Base-by-base conservation (phyloP, 257 asterid genomes). In the Dorcoceras hygrometricum region DNA sequence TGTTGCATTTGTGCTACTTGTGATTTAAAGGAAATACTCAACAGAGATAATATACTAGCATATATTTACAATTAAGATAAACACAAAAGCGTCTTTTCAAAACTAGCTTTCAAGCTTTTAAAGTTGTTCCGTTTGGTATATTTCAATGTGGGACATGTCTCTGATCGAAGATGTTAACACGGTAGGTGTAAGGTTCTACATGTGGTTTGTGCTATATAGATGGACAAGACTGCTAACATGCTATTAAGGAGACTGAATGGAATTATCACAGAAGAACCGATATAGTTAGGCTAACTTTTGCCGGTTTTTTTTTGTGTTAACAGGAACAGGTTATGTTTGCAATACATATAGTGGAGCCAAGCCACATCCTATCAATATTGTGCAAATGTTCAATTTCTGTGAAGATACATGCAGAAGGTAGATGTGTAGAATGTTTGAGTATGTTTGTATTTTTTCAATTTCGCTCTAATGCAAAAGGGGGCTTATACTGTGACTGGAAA, bases 271-370 rank as follows among this genome's bases (percentile, higher is more conserved):
- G 71, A 36, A 70, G 28, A 48, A 1, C 55, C 27, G 16, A 14
- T 34, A 48, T 57, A 25, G 28, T 32, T 61, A 3, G 62, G n/a
- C n/a, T 59, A 32, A n/a, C 18, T 19, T 39, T 66, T 65, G 51
- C 53, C 62, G 57, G 57, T 70, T 57, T 6, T 51, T 27, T 29
- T 61, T 39, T 59, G 48, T 22, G 22, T 56, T 72, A 70, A 19
- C 77, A 93, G 99, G 99, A 75, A 82, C 79, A 72, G 99, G 99
- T 57, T 90, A 82, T 76, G 89, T 86, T 34, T 94, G 99, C 81
- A 90, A 88, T 79, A 84, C 97, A 55, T 77, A 85, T 77, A 62
- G 61, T 11, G 85, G 99, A 69, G 71, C 9, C 60, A 59, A 75
- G 12, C 92, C 97, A 19, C 77, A 76, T 77, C 81, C 92, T 8